A percentile compares a stretch with the other conserved stretches of the same genome.
Evolutionary conservation across 495 filamentous ascomycete species (phyloP).

Genomic region (Evernia prunastri): DNA sequence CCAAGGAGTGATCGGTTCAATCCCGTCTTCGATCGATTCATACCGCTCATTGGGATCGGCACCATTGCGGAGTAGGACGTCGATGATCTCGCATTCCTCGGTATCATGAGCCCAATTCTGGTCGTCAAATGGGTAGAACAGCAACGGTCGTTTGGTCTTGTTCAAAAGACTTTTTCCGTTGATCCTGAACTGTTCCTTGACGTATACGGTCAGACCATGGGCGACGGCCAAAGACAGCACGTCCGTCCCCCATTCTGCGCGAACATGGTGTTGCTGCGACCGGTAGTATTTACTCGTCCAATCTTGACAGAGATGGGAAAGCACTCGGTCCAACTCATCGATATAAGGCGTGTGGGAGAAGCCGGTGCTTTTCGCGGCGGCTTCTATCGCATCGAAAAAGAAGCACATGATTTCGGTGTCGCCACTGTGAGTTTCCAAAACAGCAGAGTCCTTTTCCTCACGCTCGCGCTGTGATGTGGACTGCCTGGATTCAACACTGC

Average conservation of each 20-base stretch:
- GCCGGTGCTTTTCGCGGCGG: background rate
- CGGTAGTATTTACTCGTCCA: background rate
- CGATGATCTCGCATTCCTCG: background rate
- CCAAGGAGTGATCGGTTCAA: background rate
- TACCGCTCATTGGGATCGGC: conserved; percentile 1
- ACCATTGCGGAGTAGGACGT: background rate
- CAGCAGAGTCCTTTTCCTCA: too few relatives aligned
- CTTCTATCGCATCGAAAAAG: background rate
- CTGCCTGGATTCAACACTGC: background rate
- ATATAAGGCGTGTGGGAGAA: conserved; percentile 3
- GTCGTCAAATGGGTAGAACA: background rate
- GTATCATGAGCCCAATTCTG: too few relatives aligned
- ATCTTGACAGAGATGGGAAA: background rate
- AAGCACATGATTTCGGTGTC: background rate
- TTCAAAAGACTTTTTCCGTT: background rate
- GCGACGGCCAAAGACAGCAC: background rate
- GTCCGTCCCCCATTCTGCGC: background rate
- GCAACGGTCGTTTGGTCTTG: background rate
- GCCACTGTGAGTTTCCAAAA: too few relatives aligned
- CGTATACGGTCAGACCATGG: background rate
- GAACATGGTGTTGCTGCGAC: too few relatives aligned
- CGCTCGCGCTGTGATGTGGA: too few relatives aligned
- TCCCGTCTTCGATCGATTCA: too few relatives aligned
- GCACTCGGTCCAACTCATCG: conserved; percentile 9
- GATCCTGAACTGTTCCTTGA: background rate